Conservation (phyloP, 305 asterid species). For the Solanum hybrid region DNA sequence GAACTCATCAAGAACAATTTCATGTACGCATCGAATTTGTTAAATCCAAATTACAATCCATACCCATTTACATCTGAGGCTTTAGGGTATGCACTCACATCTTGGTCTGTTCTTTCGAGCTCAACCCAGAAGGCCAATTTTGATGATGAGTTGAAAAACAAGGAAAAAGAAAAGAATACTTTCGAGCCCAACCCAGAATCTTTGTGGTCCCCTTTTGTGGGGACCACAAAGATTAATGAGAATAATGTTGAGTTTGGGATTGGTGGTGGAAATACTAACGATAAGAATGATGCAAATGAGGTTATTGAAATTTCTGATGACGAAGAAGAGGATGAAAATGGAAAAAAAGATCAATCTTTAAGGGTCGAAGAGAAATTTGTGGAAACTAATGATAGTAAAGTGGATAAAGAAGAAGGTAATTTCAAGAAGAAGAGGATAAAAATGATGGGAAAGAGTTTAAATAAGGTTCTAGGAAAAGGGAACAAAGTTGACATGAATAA, state of each 20-base stretch:
- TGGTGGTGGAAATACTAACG: not conserved
- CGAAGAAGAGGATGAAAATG: not conserved
- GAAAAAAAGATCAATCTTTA: not conserved
- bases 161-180: not conserved
- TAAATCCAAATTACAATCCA: slow-evolving; percentile 28
- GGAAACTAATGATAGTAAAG: not conserved
- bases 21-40: slow-evolving; percentile 13
- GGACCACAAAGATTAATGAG: not conserved
- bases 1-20: slow-evolving; percentile 17
- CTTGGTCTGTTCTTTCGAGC: slow-evolving; percentile 26
- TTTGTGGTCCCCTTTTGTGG: slow-evolving; percentile 30
- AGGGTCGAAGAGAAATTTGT: not conserved
- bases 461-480: slow-evolving; percentile 50
- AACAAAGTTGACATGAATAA: slow-evolving; percentile 8
- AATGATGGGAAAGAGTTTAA: slow-evolving; percentile 18
- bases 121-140: slow-evolving; percentile 14
- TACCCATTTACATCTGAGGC: slow-evolving; percentile 39
- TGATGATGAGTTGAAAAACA: slow-evolving; percentile 15
- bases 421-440: slow-evolving; percentile 25
- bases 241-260: not conserved
- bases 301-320: slow-evolving; percentile 21
- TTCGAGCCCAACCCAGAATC: not conserved
- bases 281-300: not conserved
- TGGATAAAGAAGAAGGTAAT: not conserved
- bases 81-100: slow-evolving; percentile 18